A percentile compares a stretch with the other conserved stretches of the same genome.
Conservation (phyloP, 108 stramenopile species). For the Cyclotella sp. region DNA sequence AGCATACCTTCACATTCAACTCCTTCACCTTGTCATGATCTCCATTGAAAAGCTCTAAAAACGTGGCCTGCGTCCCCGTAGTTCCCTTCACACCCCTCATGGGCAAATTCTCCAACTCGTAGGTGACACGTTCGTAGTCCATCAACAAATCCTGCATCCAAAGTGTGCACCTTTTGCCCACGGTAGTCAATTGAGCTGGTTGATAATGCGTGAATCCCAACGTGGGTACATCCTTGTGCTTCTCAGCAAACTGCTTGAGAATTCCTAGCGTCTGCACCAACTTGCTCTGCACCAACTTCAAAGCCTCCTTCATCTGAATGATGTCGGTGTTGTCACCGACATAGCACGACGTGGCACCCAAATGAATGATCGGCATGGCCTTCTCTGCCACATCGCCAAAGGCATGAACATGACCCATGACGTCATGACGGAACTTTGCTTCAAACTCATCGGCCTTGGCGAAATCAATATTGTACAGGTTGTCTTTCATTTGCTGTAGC, state of each 20-base stretch:
- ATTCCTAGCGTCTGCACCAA: constrained; percentile 85
- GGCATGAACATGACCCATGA: constrained; percentile 99
- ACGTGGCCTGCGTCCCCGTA: constrained; percentile 98
- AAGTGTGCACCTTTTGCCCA: constrained; percentile 95
- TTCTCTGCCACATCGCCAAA: constrained; percentile 93
- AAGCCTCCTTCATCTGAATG: constrained; percentile 89
- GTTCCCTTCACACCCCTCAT: constrained; percentile 99
- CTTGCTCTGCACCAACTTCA: constrained; percentile 88
- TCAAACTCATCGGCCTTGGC: constrained; percentile 93
- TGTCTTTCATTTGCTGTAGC: constrained; percentile 83
- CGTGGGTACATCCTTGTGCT: constrained; percentile 91
- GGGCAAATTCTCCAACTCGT: constrained; percentile 91
- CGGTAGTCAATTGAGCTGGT: constrained; percentile 97
- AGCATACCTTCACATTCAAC: constrained; percentile 90
- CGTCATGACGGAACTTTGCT: constrained; percentile 96
- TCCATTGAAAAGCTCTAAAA: constrained; percentile 98
- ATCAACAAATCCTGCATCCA: constrained; percentile 98
- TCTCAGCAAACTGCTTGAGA: constrained; percentile 83
- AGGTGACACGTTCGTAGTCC: constrained; percentile 88
- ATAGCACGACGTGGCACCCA: constrained; percentile 97
- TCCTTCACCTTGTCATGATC: constrained; percentile 96
- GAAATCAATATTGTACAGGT: constrained; percentile 94
- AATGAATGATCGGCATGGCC: constrained; percentile 96
- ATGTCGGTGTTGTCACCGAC: constrained; percentile 98
- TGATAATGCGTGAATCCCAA: constrained; percentile 99